Base-by-base conservation (phyloP, 2,329 filamentous ascomycete genomes). In the Penicillium sp. region DNA sequence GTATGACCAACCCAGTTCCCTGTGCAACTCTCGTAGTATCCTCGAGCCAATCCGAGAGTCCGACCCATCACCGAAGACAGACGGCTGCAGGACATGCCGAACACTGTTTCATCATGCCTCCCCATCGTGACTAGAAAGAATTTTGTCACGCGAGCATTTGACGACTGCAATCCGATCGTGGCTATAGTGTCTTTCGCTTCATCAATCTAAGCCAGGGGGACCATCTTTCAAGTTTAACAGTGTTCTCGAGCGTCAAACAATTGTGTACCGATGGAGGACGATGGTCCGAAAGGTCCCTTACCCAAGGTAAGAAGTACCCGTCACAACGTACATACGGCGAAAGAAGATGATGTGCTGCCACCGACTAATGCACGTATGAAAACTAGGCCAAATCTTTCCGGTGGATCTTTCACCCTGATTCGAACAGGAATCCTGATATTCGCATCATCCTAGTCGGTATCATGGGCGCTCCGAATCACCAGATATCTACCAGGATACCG, bases 311-410 rank as follows among this genome's bases (percentile, higher is more conserved):
- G 26, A 48, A 7, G 15, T 41, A 41, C 19, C 31, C 31, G 55
- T 35, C 4, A 26, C 9, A 45, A 50, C 50, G 55, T 41, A 57
- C 21, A 21, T 50, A 44, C 47, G 15, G 35, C 35, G 55, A 47
- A 49, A 31, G 55, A 47, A 49, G 47, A 50, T 44, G 17, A 30
- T 48, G 48, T 38, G 55, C 23, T 50, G 31, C 30, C 45, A 50
- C 23, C 46, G 46, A 38, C 55, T 57, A 57, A 57, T 57, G 55
- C 55, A 57, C 49, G 55, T 23, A 57, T 47, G 31, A 41, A 23
- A 46, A 26, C 50, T 50, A 57, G 55, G 30, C 31, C 21, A 29
- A 30, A 19, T 35, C n/a, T 23, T 46, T 23, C 29, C 31, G 13
- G 35, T 38, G 46, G 55, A 57, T 57, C 55, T 35, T 11, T 23